A percentile compares a stretch with the other conserved stretches of the same genome.
Conservation (phyloP, 257 asterid genomes). For the Thymus mandschuricus region DNA sequence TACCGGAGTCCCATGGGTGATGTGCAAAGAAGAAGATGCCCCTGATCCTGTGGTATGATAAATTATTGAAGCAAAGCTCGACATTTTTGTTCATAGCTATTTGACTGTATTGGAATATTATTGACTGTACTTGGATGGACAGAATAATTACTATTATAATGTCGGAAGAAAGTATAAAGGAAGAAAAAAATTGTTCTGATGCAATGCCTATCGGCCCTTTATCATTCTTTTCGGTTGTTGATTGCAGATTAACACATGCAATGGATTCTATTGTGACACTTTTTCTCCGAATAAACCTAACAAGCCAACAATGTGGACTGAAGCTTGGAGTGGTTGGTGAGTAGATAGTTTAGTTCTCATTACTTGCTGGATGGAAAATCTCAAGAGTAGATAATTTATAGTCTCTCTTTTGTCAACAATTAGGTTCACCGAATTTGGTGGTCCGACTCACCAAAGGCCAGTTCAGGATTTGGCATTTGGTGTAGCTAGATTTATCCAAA, state of each 20-base stretch:
- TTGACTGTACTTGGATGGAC: not conserved
- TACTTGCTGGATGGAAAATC: not conserved
- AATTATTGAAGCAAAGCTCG: not conserved
- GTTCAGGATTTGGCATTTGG: conserved; percentile 94
- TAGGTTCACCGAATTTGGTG: conserved; percentile 90
- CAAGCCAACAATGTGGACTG: conserved; percentile 96
- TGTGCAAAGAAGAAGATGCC: conserved; percentile 83
- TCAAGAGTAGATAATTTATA: conserved; percentile 13
- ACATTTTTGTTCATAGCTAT: not conserved
- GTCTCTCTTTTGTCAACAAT: conserved; percentile 23
- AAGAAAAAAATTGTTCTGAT: not conserved
- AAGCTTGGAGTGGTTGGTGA: conserved; percentile 97
- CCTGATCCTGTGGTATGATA: conserved; percentile 86
- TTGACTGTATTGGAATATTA: conserved; percentile 12
- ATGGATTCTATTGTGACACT: conserved; percentile 88
- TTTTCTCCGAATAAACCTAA: conserved; percentile 81
- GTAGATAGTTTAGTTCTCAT: conserved; percentile 12
- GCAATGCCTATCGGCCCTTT: conserved; percentile 1
- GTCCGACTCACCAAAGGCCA: conserved; percentile 74
- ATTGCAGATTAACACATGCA: conserved; percentile 88
- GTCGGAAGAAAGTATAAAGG: not conserved
- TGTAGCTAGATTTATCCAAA: conserved; percentile 83
- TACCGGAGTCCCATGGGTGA: conserved; percentile 81
- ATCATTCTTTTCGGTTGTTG: conserved; percentile 20
- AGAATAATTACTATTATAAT: not conserved